Percentiles rank a stretch among this genome's conserved stretches.
phyloP scores from a whole-genome alignment of 2,329 filamentous ascomycete species.

The Aspergillus nomiae region DNA sequence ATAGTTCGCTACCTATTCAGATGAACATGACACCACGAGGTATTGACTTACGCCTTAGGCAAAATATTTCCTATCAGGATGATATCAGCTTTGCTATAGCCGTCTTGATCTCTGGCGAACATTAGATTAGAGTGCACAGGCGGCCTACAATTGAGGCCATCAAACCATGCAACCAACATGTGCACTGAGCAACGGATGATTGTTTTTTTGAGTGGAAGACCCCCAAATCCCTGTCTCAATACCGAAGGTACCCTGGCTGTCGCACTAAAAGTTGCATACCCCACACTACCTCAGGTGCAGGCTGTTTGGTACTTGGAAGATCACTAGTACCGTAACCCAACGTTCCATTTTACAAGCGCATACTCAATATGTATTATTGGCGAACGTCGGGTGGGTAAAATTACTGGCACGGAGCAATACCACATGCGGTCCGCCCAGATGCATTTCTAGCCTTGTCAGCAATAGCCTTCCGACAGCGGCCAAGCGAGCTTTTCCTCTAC shows the following conservation, averaged over 20 bases:
- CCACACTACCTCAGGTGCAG: slow-evolving; percentile 19
- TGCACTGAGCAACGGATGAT: background rate
- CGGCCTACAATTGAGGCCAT: background rate
- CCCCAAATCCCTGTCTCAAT: background rate
- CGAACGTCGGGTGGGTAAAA: slow-evolving; percentile 16
- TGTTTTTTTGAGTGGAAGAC: background rate
- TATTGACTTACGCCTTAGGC: background rate
- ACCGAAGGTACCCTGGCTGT: background rate
- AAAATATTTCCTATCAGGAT: background rate
- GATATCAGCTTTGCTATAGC: background rate
- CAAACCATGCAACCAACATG: background rate
- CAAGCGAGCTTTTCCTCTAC: slow-evolving; percentile 25
- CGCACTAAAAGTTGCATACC: slow-evolving; percentile 21
- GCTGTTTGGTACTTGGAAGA: slow-evolving; percentile 15
- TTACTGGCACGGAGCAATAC: slow-evolving; percentile 27
- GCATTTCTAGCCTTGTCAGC: slow-evolving; percentile 7
- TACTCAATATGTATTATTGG: slow-evolving; percentile 23
- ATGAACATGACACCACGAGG: background rate
- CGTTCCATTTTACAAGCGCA: slow-evolving; percentile 10
- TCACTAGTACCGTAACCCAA: background rate
- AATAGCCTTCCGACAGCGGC: slow-evolving; percentile 33
- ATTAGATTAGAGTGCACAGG: background rate
- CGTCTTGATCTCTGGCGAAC: background rate
- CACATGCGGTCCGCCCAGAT: slow-evolving; percentile 19
- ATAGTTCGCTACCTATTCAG: too few species aligned